A percentile compares a stretch with the other conserved stretches of the same genome.
phyloP scores from a whole-genome alignment of 371 early-diverging fungal genomes.

The Mortierella sp. region DNA sequence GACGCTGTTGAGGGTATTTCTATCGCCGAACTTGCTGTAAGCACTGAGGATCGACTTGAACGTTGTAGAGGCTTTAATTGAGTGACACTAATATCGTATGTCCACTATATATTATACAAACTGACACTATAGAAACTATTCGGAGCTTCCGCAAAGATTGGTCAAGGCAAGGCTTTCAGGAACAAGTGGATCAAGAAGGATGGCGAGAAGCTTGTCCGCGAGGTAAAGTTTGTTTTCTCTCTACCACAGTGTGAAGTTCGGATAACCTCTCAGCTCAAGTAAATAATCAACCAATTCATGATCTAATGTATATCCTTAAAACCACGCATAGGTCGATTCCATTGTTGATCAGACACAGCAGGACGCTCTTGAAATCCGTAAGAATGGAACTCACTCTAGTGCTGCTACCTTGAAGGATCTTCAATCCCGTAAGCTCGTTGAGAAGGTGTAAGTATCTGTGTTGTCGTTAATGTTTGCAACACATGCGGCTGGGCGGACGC shows the following conservation, averaged over 20 bases:
- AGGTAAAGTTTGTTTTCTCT: slow-evolving; percentile 33
- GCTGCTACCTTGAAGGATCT: slow-evolving; percentile 83
- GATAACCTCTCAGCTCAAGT: not conserved
- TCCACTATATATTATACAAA: not conserved
- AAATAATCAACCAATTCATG: not conserved
- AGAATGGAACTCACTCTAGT: slow-evolving; percentile 73
- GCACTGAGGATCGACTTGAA: not conserved
- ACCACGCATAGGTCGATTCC: slow-evolving; percentile 66
- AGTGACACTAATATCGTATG: not conserved
- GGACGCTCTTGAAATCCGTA: slow-evolving; percentile 78
- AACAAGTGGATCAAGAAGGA: slow-evolving; percentile 97
- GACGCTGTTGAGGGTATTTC: slow-evolving; percentile 85
- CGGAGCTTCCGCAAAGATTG: slow-evolving; percentile 88
- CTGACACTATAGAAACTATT: slow-evolving; percentile 64
- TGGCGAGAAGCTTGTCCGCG: slow-evolving; percentile 73
- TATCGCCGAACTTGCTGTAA: slow-evolving; percentile 84
- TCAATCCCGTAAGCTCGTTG: slow-evolving; percentile 90
- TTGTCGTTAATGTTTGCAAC: too few species aligned
- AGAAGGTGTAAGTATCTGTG: slow-evolving; percentile 68
- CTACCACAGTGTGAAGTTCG: not conserved
- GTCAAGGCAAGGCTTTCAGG: slow-evolving; percentile 95
- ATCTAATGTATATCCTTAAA: not conserved
- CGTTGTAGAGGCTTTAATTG: not conserved
- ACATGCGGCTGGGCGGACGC: too few species aligned
- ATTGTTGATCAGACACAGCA: slow-evolving; percentile 89